Evolutionary conservation across 2,329 filamentous ascomycete species (phyloP), one percentile per base, ranked within the genome.

Genomic region (Amauroascus niger): DNA sequence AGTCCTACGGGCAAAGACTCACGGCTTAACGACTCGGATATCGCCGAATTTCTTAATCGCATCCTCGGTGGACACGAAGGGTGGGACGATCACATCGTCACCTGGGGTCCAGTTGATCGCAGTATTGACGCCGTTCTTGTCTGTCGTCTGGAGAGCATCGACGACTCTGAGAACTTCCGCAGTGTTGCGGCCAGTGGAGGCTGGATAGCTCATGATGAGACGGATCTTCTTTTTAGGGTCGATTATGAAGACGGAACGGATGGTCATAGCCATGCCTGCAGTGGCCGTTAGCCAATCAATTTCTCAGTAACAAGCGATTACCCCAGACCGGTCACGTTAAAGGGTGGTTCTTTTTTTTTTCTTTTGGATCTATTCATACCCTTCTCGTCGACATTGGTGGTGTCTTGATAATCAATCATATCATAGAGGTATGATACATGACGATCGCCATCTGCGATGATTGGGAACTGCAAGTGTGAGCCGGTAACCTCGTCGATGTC

Each of bases 181-280:
- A 58, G 84, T 83, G 78, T 89, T 90, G 67, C 86, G 83, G 72
- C 90, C 90, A 44, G 88, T 94, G 55, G 86, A 90, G 57, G 90
- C 89, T 41, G 90, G 90, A 78, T 95, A 96, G 67, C 87, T 84
- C 76, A 95, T 86, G 70, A 88, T 94, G 69, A 90, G 82, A 64
- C 90, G 85, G 74, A 95, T 93, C 71, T 85, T 91, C 83, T 95
- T 95, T 72, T 81, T 82, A 60, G 89, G 89, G 76, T 95, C 89
- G 71, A 95, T 93, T 74, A 95, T 79, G 79, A 94, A 95, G 68
- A 95, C 90, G 63, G 86, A 88, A 65, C 90, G 88, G 74, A 96
- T 95, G 63, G 90, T 95, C 75, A 95, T 91, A 54, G 89, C 88
- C 63, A 91, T 86, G 63, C 62, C 62, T 53, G 14, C 32, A 6